Conservation (phyloP, 495 filamentous ascomycete genomes). For the Melanomma pulvis-pyrius region DNA sequence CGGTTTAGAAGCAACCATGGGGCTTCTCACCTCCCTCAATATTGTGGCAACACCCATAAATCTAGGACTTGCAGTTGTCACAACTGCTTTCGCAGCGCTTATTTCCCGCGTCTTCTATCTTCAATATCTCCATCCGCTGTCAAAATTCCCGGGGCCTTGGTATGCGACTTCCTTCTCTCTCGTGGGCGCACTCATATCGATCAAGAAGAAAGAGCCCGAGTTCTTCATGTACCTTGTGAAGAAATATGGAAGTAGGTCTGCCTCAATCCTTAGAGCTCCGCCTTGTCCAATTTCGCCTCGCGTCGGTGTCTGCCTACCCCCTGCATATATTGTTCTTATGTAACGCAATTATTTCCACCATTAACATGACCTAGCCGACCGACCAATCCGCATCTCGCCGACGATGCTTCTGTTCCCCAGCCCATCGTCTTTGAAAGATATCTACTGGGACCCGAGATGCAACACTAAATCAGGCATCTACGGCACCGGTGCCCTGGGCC, state of each 20-base stretch:
- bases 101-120: conserved; percentile 15
- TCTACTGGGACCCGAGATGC: conserved; percentile 30
- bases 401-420: conserved; percentile 25
- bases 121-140: conserved; percentile 24
- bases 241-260: conserved; percentile 23
- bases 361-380: conserved; percentile 7
- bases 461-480: conserved; percentile 10
- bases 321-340: conserved; percentile 7
- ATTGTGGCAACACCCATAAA: background rate
- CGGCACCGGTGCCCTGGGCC: conserved; percentile 16
- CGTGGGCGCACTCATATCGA: conserved; percentile 7
- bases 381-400: conserved; percentile 29
- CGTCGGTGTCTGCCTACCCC: background rate
- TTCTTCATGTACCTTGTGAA: conserved; percentile 27
- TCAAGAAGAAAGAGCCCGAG: conserved; percentile 21
- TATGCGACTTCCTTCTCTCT: conserved; percentile 22
- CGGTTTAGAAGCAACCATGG: too few relatives aligned
- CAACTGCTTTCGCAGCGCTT: background rate
- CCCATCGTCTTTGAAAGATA: conserved; percentile 24
- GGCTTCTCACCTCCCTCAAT: background rate
- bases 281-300: background rate
- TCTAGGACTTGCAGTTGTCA: background rate
- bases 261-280: too few relatives aligned
- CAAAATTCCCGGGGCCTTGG: conserved; percentile 29
- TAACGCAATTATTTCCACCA: background rate